Base-by-base conservation (phyloP, 495 filamentous ascomycete species). In the Echria macrotheca region DNA sequence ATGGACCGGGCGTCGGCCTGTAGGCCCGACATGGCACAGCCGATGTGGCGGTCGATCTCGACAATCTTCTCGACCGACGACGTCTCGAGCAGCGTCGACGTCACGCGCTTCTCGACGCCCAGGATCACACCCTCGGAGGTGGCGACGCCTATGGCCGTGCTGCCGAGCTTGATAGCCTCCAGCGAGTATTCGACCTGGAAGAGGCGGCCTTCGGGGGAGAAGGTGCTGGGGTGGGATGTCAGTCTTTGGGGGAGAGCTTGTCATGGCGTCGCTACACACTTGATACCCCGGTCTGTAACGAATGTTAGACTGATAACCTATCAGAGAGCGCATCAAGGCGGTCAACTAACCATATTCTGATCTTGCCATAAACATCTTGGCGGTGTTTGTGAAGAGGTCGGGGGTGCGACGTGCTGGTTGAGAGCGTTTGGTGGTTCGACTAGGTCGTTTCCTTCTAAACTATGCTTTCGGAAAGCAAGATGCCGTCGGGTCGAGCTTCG, bases 131-230 rank as follows among this genome's bases (percentile, higher is more conserved):
- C 93, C 55, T 89, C 83, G 43, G 84, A 83, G 35, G 93, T 98
- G 55, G 93, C 88, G 54, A 98, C 89, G 62, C 93, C 93, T 74
- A 98, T 98, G 59, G 93, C 93, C 52, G 93, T 98, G 47, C 87
- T 93, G 61, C 93, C 93, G 59, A 97, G 89, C 73, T 98, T 98
- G 81, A 98, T 98, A 69, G 93, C 93, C 81, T 98, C 93, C 54
- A 98, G 86, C 49, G 94, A 97, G 81, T 98, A 98, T 85, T 98
- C 93, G 74, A 98, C 93, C 79, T 98, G 93, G 82, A 98, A 98
- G 69, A 98, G 86, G 74, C 93, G 93, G 60, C 93, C 93, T 80
- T 98, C 93, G 40, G 93, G 93, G 57, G 93, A 98, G 85, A 98
- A 98, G 80, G 93, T 98, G 80, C 91, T 97, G 67, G 44, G 43